Percentiles rank a stretch among this genome's conserved stretches.
phyloP scores from a whole-genome alignment of 108 stramenopile genomes.

The Fragilaria crotonensis region DNA sequence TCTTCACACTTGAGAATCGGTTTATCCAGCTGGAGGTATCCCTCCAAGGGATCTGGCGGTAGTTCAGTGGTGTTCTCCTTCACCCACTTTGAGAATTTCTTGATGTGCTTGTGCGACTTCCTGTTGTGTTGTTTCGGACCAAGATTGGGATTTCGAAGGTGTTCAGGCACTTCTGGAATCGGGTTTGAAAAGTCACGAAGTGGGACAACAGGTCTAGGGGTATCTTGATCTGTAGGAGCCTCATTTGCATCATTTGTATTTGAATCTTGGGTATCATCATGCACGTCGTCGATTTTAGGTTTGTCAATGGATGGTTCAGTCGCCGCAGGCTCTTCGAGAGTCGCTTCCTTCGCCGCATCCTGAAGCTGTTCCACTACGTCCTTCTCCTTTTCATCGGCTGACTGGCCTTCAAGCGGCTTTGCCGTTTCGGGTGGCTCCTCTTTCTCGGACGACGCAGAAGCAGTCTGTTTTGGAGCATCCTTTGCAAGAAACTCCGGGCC shows the following conservation, averaged over 20 bases:
- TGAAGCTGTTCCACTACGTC: neutral
- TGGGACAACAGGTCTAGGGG: neutral
- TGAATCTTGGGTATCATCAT: neutral
- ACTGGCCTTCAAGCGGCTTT: neutral
- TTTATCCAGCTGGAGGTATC: conserved; percentile 25
- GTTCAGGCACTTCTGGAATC: neutral
- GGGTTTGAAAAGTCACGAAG: neutral
- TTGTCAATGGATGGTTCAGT: neutral
- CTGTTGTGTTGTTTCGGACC: neutral
- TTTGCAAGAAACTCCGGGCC: neutral
- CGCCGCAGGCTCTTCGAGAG: neutral
- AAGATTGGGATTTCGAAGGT: neutral
- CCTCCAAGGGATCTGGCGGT: conserved; percentile 15
- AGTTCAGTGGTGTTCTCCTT: conserved; percentile 1
- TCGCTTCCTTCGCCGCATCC: neutral
- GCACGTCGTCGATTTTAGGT: neutral
- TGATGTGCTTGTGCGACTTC: neutral
- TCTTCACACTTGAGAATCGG: conserved; percentile 36
- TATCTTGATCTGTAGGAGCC: neutral
- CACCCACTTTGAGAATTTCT: neutral
- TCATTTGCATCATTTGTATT: neutral
- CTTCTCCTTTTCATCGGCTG: neutral
- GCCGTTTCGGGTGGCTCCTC: neutral
- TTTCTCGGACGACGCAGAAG: neutral
- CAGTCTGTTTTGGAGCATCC: neutral